A percentile compares a stretch with the other conserved stretches of the same genome.
These are phyloP conservation scores for Sporormia fimetaria DNA, from an alignment of 495 filamentous ascomycete genomes.

Conservation along the genomic window DNA sequence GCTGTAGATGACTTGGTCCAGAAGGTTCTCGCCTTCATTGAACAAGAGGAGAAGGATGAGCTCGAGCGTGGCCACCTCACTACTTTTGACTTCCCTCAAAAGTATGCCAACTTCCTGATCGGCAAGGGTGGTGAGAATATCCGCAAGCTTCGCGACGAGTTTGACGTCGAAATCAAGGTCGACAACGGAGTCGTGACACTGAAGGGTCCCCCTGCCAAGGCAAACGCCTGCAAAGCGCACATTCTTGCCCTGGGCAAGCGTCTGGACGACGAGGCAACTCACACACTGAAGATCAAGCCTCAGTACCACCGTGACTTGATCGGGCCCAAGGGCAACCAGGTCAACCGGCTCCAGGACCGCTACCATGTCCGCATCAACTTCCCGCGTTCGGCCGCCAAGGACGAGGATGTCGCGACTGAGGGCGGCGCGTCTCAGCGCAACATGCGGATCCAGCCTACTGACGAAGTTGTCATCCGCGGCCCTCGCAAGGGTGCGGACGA, in stretches of 20 bases:
- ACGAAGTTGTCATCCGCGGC: constrained; percentile 86
- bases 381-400: constrained; percentile 51
- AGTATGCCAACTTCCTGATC: constrained; percentile 86
- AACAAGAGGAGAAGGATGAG: constrained; percentile 74
- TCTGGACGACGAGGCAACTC: constrained; percentile 75
- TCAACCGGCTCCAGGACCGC: constrained; percentile 62
- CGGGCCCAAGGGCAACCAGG: constrained; percentile 51
- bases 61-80: constrained; percentile 75
- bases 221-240: constrained; percentile 66
- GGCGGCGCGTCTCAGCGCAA: constrained; percentile 44
- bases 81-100: constrained; percentile 85
- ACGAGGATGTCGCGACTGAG: constrained; percentile 67
- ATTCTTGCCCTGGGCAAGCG: constrained; percentile 66
- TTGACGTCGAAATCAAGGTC: constrained; percentile 93
- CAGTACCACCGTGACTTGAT: constrained; percentile 74
- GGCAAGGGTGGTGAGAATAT: constrained; percentile 88
- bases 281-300: constrained; percentile 75
- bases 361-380: constrained; percentile 93
- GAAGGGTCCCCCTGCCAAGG: constrained; percentile 65
- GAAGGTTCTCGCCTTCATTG: constrained; percentile 65
- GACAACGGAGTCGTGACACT: constrained; percentile 58
- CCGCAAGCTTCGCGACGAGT: constrained; percentile 87
- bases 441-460: constrained; percentile 57
- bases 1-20: constrained; percentile 56
- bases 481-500: constrained; percentile 84